Evolutionary conservation across 129 eudicot genomes (phyloP), one percentile per base, ranked within the genome.

Genomic region (Tanacetum coccineum): DNA sequence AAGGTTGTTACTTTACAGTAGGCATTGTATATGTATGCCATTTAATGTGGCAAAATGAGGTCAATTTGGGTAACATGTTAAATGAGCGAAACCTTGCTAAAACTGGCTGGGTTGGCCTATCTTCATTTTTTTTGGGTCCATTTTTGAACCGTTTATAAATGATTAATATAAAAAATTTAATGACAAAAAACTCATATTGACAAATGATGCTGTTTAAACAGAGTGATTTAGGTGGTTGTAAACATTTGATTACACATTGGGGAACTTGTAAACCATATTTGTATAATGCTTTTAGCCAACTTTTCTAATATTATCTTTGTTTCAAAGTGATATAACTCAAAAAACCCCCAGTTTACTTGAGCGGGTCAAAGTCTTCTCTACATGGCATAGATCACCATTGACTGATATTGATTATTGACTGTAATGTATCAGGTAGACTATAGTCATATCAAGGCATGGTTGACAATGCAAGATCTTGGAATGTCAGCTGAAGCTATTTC

Each of bases 391-490:
- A 15, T 73, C 3, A 14, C 46, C 50, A 45, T 56, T 62, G 28
- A 36, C 54, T 66, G 73, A 72, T 45, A 19, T 58, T 48, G 19
- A 25, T 18, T 51, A 19, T 51, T 48, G 19, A 25, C 22, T 51
- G 10, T 63, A 15, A 39, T 55, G 57, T 67, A 61, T 53, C 78
- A 91, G 96, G 85, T 91, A 48, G 81, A 68, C 48, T 91, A 91
- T 76, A 1, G 59, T 44, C 97, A 91, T 68, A 87, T 91, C 59
- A 85, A 69, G 73, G 80, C 87, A 58, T 81, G 78, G 60, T 55
- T 87, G 72, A 66, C 83, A n/a, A 83, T 91, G 90, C 81, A 75
- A 75, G 95, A 88, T 39, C 77, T 81, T 70, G 94, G 90, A 56
- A 61, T 87, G 74, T 70, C 89, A 49, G 21, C 40, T 1, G 90